Base-by-base conservation (phyloP, 352 stramenopile species). In the Halophytophthora polymorphica region DNA sequence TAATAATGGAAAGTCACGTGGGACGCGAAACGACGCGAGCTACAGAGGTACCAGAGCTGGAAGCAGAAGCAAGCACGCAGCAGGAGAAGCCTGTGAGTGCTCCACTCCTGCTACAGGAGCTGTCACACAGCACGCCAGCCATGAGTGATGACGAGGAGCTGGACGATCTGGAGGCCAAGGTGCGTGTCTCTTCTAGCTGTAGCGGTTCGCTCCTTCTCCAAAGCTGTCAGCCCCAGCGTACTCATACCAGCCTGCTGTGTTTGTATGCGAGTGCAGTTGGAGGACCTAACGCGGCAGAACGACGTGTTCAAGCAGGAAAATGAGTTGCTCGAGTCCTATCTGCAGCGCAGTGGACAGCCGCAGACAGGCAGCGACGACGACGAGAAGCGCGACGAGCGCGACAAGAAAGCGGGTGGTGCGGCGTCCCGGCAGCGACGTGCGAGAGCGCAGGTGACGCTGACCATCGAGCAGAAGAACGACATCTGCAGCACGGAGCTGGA, bases 391-490 rank as follows among this genome's bases (percentile, higher is more conserved):
- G 66, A 66, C 7, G 71, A 85, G 6, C 58, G 69, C 17, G 66
- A 81, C 43, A 86, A 86, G 43, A 73, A 73, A n/a, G 21, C 15
- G 8, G 47, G 29, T 10, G 33, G 33, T n/a, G 33, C 11, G 3
- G 35, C 49, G 0, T 63, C 65, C 15, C 64, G 77, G 6, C 72
- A 87, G 43, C 67, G 87, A 6, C 72, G 82, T 2, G 69, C 71
- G 13, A 69, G 81, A 11, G 72, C 85, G 12, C 77, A 89, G 44
- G 44, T 74, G 22, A 73, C 72, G 63, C 73, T 98, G 29, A 95
- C 78, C 13, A 93, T 97, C 48, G 86, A 97, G 51, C 90, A 97
- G 70, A 98, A 98, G 72, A 93, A 96, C 53, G 87, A 96, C 37
- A 77, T 97, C 22, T 90, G 80, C 53, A 90, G 75, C 49, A 71